Base-by-base conservation (phyloP, 176 grass and related monocot genomes). In the Carex parvula region DNA sequence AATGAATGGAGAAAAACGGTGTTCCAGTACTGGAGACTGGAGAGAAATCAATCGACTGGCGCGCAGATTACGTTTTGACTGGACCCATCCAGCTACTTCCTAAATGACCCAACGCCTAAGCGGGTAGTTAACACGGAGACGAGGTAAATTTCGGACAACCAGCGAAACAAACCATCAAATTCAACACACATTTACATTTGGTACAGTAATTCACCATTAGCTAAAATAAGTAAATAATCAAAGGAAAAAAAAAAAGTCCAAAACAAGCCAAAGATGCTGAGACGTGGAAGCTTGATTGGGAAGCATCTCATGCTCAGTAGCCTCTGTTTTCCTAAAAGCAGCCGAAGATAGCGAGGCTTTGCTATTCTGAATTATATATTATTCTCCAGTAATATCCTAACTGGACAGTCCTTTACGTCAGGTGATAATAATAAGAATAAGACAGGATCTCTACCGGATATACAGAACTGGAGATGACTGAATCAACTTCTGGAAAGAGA, bases 401-500 rank as follows among this genome's bases (percentile, higher is more conserved):
- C 50, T 55, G 50, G 73, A 56, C 21, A 8, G 12, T 29, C 16
- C 42, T 6, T 59, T 24, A 62, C 16, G 42, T 20, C 16, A 56
- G 17, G 4, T 30, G 0, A 4, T 55, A 56, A 39, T 39, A 30
- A 14, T 30, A 55, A 30, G 18, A 55, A 77, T 8, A 29, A 13
- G 73, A 56, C 22, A 3, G 21, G 50, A 77, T 77, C 13, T 32
- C 50, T 30, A 32, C 24, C 6, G 1, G 46, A 55, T 4, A 16
- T 29, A 32, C 9, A 8, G 3, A 29, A 77, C 73, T 77, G 73
- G 50, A 77, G 73, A 77, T 56, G 24, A 32, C 14, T 56, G 22
- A 50, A 11, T 50, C 46, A 84, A 20, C 61, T 69, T 84, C 60
- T 76, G 90, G 87, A 88, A 86, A 76, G 53, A 4, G 4, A 16